Evolutionary conservation across 768 basidiomycete species (phyloP).

Genomic region (Calvatia gigantea): DNA sequence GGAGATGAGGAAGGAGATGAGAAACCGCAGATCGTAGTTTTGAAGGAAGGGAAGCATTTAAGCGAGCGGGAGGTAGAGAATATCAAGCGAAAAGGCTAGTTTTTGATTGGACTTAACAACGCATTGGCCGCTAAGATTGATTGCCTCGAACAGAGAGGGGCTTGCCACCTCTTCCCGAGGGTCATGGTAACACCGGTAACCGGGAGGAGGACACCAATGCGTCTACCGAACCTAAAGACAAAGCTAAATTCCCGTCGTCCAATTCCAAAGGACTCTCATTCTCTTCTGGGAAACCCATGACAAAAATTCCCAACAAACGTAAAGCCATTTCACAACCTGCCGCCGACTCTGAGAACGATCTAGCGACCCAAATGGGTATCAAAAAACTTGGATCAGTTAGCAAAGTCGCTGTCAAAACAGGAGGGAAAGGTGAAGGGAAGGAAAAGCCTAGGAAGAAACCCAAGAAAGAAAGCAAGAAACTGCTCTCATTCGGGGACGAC

Average conservation of each 20-base stretch:
- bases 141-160: slow-evolving; percentile 49
- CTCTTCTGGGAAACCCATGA: slow-evolving; percentile 34
- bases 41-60: slow-evolving; percentile 87
- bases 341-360: slow-evolving; percentile 15
- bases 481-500: slow-evolving; percentile 61
- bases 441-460: slow-evolving; percentile 48
- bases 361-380: slow-evolving; percentile 19
- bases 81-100: slow-evolving; percentile 67
- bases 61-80: slow-evolving; percentile 76
- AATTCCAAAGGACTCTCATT: slow-evolving; percentile 36
- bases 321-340: slow-evolving; percentile 34
- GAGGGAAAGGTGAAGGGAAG: slow-evolving; percentile 30
- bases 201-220: slow-evolving; percentile 21
- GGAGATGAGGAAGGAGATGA: slow-evolving; percentile 62
- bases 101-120: neutral
- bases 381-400: slow-evolving; percentile 18
- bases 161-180: slow-evolving; percentile 47
- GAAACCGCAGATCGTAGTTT: slow-evolving; percentile 83
- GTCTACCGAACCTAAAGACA: slow-evolving; percentile 12
- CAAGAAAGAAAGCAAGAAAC: slow-evolving; percentile 46
- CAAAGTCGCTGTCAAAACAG: slow-evolving; percentile 23
- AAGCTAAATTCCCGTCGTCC: slow-evolving; percentile 16
- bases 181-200: slow-evolving; percentile 20
- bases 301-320: slow-evolving; percentile 33
- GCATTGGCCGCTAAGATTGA: neutral